Percentiles rank a stretch among this genome's conserved stretches.
These are phyloP conservation scores for Sordariomycetes sp. DNA, from an alignment of 2,329 filamentous ascomycete genomes.

Conservation along the genomic window DNA sequence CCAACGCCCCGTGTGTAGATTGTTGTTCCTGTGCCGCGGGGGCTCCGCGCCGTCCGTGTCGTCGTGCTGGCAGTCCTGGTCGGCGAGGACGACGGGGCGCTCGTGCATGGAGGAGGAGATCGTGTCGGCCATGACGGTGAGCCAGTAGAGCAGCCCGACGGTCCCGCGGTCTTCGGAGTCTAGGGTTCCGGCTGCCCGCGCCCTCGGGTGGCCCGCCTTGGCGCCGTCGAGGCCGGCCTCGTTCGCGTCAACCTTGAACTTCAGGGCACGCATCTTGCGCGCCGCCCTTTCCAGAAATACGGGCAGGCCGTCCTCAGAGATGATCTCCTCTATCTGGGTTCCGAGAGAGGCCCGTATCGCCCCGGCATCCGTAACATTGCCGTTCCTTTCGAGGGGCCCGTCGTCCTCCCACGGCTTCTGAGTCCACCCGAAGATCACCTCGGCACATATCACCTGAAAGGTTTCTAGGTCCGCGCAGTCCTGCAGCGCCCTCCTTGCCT, in stretches of 20 bases:
- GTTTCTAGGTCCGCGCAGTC: constrained; percentile 23
- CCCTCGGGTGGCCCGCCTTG: background rate
- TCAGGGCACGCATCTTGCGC: constrained; percentile 26
- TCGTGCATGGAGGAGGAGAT: constrained; percentile 40
- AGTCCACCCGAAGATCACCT: constrained; percentile 24
- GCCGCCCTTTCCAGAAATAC: constrained; percentile 24
- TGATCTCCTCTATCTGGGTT: background rate
- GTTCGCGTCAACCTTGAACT: constrained; percentile 18
- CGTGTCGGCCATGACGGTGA: constrained; percentile 49
- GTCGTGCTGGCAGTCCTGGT: constrained; percentile 28
- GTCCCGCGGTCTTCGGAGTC: constrained; percentile 24
- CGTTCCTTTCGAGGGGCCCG: background rate
- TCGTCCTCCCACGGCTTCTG: constrained; percentile 16
- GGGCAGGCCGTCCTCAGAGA: constrained; percentile 15
- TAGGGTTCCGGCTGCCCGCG: background rate
- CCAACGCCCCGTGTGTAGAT: background rate
- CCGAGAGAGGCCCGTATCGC: background rate
- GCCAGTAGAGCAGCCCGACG: constrained; percentile 44
- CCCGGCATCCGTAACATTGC: background rate
- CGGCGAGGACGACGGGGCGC: constrained; percentile 23
- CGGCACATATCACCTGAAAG: constrained; percentile 24
- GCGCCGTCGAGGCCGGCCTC: background rate
- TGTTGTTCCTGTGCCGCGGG: too few relatives aligned
- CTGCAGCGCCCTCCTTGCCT: constrained; percentile 22
- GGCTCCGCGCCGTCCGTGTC: too few relatives aligned